Base-by-base conservation (phyloP, 78 protist genomes). In the Dictyostelium capitatum region DNA sequence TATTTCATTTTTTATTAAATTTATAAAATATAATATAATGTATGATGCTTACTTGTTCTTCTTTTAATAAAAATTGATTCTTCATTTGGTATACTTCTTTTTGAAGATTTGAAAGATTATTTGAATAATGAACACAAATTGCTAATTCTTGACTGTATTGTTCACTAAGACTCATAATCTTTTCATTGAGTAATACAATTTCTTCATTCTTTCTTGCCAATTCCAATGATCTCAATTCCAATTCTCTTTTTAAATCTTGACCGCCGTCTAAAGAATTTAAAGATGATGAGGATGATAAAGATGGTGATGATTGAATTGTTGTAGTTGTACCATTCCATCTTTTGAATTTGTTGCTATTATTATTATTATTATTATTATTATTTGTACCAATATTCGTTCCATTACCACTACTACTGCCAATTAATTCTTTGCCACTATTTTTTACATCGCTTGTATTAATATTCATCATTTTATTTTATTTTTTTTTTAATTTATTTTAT, bases 101-200 rank as follows among this genome's bases (percentile, higher is more conserved):
- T 48, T 69, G 54, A n/a, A 87, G 41, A 59, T 30, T 87, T 1
- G 84, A 23, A 5, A 87, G 41, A 6, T 4, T 37, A 3, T 75
- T 43, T 17, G 93, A 87, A 70, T 87, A 87, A 14, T 59, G 41
- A 50, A 83, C 77, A 65, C 93, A 87, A 20, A 87, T 62, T 23
- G 65, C 43, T 14, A 87, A 11, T 37, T 74, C 84, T 77, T 87
- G 78, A n/a, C 78, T 8, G 14, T 77, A 87, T 77, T 87, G 85
- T 64, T 87, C 57, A 4, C 6, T 59, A 8, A 87, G 41, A 12
- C 20, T 17, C 0, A 17, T 20, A 8, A 87, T 11, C 6, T 56
- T 15, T 4, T 50, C 23, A 14, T 43, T 79, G 10, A 87, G 51
- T n/a, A 48, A 15, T 7, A 17, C 14, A n/a, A 87, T 87, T 41